These are phyloP conservation scores for Phascolomyces articulosus DNA, from an alignment of 371 early-diverging fungal species.

Conservation along the genomic window DNA sequence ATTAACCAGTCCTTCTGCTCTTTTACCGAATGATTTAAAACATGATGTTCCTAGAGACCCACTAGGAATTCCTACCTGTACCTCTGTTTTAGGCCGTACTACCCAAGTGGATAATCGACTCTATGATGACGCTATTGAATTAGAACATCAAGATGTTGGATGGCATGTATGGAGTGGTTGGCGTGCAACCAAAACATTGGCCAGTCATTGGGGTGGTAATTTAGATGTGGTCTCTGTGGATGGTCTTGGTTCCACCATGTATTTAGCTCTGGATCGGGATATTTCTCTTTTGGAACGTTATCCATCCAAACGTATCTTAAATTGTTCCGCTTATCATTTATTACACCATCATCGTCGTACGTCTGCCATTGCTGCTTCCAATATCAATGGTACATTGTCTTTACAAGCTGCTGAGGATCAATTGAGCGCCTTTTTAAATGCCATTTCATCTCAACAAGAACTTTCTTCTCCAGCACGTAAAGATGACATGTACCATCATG, in stretches of 20 bases:
- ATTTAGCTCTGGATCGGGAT: conserved; percentile 70
- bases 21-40: conserved; percentile 20
- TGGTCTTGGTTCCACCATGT: conserved; percentile 76
- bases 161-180: conserved; percentile 36
- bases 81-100: conserved; percentile 53
- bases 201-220: conserved; percentile 79
- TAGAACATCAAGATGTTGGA: conserved; percentile 17
- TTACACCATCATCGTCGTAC: conserved; percentile 40
- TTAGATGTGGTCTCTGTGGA: conserved; percentile 72
- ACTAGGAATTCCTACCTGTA: conserved; percentile 41
- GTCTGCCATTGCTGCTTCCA: conserved; percentile 25
- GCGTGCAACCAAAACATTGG: conserved; percentile 43
- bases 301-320: conserved; percentile 30
- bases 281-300: conserved; percentile 55
- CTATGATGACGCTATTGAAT: conserved; percentile 19
- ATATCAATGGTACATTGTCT: conserved; percentile 10
- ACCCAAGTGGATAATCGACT: conserved; percentile 47
- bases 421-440: conserved; percentile 35
- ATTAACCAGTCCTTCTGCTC: conserved; percentile 25
- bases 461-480: conserved; percentile 25
- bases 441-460: conserved; percentile 17
- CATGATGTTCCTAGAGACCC: conserved; percentile 40
- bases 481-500: conserved; percentile 27
- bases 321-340: conserved; percentile 27
- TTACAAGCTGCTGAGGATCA: conserved; percentile 33